Evolutionary conservation across 1,284 basidiomycete genomes (phyloP).

Genomic region (Pisolithus thermaeus): DNA sequence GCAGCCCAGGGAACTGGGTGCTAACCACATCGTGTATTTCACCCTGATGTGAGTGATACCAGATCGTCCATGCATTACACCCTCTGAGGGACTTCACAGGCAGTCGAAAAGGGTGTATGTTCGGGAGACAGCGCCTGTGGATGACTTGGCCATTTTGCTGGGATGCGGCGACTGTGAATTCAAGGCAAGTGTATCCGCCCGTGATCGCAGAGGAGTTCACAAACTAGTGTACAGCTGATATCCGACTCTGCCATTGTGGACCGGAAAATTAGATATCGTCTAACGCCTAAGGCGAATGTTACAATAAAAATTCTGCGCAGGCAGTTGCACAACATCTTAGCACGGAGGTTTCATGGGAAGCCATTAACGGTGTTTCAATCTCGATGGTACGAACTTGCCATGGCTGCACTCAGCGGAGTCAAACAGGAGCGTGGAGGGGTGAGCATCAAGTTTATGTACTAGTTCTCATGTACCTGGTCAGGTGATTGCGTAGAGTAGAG

Average conservation of each 20-base stretch:
- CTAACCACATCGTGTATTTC: constrained; percentile 79
- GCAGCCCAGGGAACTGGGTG: constrained; percentile 65
- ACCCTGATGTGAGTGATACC: constrained; percentile 71
- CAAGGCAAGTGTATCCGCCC: constrained; percentile 49
- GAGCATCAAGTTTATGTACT: constrained; percentile 7
- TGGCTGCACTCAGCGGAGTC: constrained; percentile 52
- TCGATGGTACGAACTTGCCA: constrained; percentile 67
- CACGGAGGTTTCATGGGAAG: constrained; percentile 61
- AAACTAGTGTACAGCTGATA: constrained; percentile 45
- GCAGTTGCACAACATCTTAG: constrained; percentile 60
- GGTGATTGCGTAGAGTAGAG: neutral
- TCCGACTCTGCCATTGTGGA: constrained; percentile 77
- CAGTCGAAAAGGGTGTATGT: constrained; percentile 91
- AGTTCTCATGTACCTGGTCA: neutral
- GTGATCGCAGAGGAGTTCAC: constrained; percentile 2
- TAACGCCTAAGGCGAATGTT: constrained; percentile 68
- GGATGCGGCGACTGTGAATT: constrained; percentile 92
- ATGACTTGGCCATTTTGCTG: constrained; percentile 79
- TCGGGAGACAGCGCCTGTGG: constrained; percentile 93
- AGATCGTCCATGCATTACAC: neutral
- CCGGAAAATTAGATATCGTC: constrained; percentile 74
- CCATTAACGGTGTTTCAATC: constrained; percentile 53
- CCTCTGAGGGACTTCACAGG: constrained; percentile 40
- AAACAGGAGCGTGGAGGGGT: constrained; percentile 26
- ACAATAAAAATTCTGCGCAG: constrained; percentile 79